phyloP scores from a whole-genome alignment of 1,284 basidiomycete genomes.

The Porodaedalea pini region DNA sequence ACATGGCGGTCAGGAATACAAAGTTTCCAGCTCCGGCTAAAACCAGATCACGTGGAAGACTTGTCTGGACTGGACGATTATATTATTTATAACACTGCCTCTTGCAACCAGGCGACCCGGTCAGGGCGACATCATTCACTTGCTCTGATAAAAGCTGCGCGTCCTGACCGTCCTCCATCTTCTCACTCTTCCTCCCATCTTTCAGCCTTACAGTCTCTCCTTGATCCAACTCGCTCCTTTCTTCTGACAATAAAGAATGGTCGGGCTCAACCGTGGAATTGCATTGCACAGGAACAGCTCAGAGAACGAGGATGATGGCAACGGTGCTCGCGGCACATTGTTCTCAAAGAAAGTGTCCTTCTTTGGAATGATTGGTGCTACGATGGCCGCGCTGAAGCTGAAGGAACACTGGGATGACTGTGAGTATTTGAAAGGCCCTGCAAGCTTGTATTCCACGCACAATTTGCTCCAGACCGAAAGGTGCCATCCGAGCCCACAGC shows the following conservation, averaged over 20 bases:
- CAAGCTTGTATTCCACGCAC: not conserved
- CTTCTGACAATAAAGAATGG: not conserved
- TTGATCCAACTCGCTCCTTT: not conserved
- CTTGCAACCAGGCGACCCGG: not conserved
- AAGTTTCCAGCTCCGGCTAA: no score
- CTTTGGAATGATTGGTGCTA: conserved; percentile 32
- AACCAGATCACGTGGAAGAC: no score
- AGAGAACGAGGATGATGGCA: not conserved
- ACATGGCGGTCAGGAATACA: not conserved
- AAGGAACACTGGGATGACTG: conserved; percentile 48
- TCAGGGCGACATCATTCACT: not conserved
- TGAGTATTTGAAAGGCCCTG: conserved; percentile 28
- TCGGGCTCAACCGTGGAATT: not conserved
- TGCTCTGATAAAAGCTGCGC: not conserved
- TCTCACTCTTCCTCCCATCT: not conserved
- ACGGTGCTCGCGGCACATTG: not conserved
- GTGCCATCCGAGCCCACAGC: conserved; percentile 2
- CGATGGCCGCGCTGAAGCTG: conserved; percentile 47
- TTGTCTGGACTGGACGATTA: no score
- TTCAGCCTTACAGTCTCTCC: not conserved
- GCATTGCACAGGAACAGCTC: not conserved
- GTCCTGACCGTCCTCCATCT: not conserved
- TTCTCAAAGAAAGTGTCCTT: conserved; percentile 11
- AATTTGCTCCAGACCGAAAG: conserved; percentile 8
- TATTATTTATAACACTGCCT: not conserved